phyloP scores from a whole-genome alignment of 2,329 filamentous ascomycete species.

The Talaromyces sp. region DNA sequence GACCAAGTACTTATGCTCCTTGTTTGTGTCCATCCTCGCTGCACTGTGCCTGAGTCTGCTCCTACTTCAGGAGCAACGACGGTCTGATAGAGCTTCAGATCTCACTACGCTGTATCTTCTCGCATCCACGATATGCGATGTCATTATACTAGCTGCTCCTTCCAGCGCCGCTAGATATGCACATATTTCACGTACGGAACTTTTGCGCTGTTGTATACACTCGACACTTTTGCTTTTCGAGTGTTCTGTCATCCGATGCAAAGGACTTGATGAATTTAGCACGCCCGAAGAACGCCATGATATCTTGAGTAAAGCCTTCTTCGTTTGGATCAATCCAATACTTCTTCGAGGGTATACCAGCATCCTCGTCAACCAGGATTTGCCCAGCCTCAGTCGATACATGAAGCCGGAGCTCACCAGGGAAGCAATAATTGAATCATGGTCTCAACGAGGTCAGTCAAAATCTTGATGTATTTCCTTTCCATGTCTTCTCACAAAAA shows the following conservation, averaged over 20 bases:
- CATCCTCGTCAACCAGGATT: constrained; percentile 1
- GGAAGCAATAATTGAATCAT: constrained; percentile 6
- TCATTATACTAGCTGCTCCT: constrained; percentile 3
- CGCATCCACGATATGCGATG: constrained; percentile 13
- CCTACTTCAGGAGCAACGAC: constrained; percentile 3
- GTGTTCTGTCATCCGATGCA: not conserved
- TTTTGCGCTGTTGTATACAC: constrained; percentile 4
- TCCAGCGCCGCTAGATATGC: not conserved
- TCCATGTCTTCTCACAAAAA: not conserved
- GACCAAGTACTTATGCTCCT: not conserved
- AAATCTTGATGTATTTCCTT: not conserved
- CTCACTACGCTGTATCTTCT: constrained; percentile 9
- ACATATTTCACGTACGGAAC: not conserved
- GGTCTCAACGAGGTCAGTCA: constrained; percentile 15
- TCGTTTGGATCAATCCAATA: constrained; percentile 13
- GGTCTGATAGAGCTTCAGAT: constrained; percentile 9
- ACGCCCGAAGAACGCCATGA: constrained; percentile 8
- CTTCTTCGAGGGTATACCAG: constrained; percentile 10
- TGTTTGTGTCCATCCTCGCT: constrained; percentile 6
- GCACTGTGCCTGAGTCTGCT: constrained; percentile 10
- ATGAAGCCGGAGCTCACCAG: constrained; percentile 12
- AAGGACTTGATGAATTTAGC: not conserved
- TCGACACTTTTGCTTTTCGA: constrained; percentile 6
- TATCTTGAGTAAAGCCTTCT: not conserved
- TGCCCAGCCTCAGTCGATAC: constrained; percentile 2